Conservation (phyloP, 192 early-diverging fungal genomes). For the Coemansia sp. region DNA sequence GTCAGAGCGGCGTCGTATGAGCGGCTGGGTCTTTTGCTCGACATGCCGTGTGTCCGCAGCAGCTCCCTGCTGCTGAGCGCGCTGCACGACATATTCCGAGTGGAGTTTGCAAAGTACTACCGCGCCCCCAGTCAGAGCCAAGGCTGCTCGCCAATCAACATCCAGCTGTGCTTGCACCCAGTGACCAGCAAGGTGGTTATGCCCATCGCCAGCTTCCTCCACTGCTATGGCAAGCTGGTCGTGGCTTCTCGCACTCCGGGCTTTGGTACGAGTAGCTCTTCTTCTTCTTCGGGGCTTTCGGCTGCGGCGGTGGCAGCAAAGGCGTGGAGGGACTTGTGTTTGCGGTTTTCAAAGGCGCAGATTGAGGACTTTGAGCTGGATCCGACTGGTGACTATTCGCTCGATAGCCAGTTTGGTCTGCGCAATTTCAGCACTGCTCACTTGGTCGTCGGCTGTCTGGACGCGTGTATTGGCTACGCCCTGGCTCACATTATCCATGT, state of each 20-base stretch:
- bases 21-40: conserved; percentile 57
- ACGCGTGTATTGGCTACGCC: conserved; percentile 58
- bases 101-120: conserved; percentile 58
- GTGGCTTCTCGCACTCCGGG: neutral
- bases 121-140: neutral
- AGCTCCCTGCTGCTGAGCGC: conserved; percentile 22
- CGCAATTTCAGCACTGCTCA: conserved; percentile 60
- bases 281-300: neutral
- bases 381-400: conserved; percentile 65
- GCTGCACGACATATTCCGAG: conserved; percentile 25
- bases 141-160: conserved; percentile 35
- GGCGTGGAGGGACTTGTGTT: conserved; percentile 34
- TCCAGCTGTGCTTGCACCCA: conserved; percentile 35
- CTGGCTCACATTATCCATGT: conserved; percentile 11
- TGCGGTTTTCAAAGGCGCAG: conserved; percentile 57
- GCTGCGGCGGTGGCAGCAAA: neutral
- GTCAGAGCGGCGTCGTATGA: conserved; percentile 62
- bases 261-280: neutral
- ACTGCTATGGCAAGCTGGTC: conserved; percentile 36
- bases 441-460: conserved; percentile 62
- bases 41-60: conserved; percentile 21
- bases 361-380: conserved; percentile 72
- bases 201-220: conserved; percentile 37
- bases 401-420: conserved; percentile 54
- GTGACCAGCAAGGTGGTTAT: conserved; percentile 27